Evolutionary conservation across 73 alveolate species (phyloP).

Genomic region (Effrenium voratum): DNA sequence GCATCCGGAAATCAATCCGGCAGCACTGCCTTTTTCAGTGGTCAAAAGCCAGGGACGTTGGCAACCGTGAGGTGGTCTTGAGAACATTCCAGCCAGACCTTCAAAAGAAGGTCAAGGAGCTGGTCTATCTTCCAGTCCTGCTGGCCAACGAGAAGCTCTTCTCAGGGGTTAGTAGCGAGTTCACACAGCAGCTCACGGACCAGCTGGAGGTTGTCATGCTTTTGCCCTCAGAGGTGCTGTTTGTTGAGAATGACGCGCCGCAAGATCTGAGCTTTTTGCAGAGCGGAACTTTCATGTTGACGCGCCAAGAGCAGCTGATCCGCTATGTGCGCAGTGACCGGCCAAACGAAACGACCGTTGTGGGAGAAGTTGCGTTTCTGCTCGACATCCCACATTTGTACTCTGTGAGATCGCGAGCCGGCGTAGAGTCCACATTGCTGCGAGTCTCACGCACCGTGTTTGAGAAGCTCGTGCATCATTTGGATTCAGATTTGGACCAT

Average conservation of each 20-base stretch:
- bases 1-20: constrained; percentile 66
- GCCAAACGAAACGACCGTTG: constrained; percentile 49
- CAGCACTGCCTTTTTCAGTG: constrained; percentile 56
- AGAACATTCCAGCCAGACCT: constrained; percentile 47
- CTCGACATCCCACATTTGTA: constrained; percentile 32
- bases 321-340: constrained; percentile 70
- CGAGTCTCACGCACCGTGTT: constrained; percentile 28
- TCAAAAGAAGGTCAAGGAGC: constrained; percentile 59
- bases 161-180: not conserved
- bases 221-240: constrained; percentile 41
- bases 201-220: constrained; percentile 42
- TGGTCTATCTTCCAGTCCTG: constrained; percentile 37
- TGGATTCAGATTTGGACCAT: constrained; percentile 55
- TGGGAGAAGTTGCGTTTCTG: constrained; percentile 56
- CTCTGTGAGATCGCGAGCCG: constrained; percentile 65
- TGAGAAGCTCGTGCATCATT: constrained; percentile 18
- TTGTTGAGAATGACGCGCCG: constrained; percentile 34
- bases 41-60: constrained; percentile 64
- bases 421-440: constrained; percentile 40
- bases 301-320: constrained; percentile 52
- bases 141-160: constrained; percentile 52
- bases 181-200: constrained; percentile 34
- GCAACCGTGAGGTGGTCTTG: constrained; percentile 60
- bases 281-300: constrained; percentile 54
- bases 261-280: constrained; percentile 37